These are phyloP conservation scores for Grigorovia humatica DNA, from an alignment of 805 yeast species.

Conservation along the genomic window DNA sequence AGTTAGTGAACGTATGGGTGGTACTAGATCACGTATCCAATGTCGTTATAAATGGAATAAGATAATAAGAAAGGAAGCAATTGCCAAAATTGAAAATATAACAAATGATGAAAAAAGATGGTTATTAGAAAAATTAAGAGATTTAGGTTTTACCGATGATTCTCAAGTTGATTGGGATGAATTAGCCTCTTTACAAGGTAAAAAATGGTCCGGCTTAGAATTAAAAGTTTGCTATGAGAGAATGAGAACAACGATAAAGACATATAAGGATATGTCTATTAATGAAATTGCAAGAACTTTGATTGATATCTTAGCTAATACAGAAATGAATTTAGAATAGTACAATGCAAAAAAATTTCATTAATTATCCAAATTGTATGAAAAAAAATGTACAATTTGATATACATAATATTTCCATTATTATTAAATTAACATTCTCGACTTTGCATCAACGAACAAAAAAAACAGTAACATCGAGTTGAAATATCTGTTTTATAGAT, in stretches of 20 bases:
- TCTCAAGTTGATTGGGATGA: constrained; percentile 46
- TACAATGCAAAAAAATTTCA: not conserved
- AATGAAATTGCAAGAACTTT: constrained; percentile 28
- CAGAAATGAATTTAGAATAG: not conserved
- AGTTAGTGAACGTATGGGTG: constrained; percentile 84
- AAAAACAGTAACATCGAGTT: no score
- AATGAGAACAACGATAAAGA: constrained; percentile 43
- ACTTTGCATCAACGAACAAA: no score
- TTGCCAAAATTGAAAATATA: constrained; percentile 35
- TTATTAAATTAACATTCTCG: not conserved
- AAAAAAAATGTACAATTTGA: no score
- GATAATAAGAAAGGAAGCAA: constrained; percentile 49
- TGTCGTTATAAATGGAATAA: constrained; percentile 95
- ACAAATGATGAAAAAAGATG: constrained; percentile 39
- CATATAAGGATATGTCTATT: constrained; percentile 33
- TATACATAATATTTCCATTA: no score
- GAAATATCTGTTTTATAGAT: no score
- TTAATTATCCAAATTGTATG: not conserved
- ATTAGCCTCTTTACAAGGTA: constrained; percentile 36
- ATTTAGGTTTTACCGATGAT: constrained; percentile 33
- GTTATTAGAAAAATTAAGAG: constrained; percentile 38
- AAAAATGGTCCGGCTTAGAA: constrained; percentile 50
- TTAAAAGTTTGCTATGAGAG: constrained; percentile 51
- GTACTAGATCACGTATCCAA: constrained; percentile 81
- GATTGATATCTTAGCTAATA: constrained; percentile 8